Conservation (phyloP, 805 yeast genomes). For the Candida ponderosae region DNA sequence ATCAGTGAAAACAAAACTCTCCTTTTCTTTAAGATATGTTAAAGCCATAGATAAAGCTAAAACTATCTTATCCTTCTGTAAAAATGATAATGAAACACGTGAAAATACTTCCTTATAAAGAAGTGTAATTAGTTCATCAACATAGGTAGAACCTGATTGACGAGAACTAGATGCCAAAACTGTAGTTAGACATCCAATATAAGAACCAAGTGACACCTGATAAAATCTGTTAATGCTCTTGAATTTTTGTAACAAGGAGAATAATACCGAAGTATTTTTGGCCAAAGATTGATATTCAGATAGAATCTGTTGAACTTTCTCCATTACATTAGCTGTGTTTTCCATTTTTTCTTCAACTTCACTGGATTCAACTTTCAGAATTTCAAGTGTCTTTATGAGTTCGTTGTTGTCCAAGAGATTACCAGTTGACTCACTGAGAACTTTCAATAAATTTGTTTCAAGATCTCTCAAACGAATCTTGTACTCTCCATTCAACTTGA, state of each 20-base stretch:
- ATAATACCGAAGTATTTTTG: conserved; percentile 42
- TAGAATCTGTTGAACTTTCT: conserved; percentile 40
- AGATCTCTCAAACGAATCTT: conserved; percentile 42
- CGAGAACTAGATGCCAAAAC: conserved; percentile 17
- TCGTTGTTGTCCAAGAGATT: conserved; percentile 62
- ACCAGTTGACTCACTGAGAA: conserved; percentile 50
- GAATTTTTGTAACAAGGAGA: conserved; percentile 35
- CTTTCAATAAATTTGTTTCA: conserved; percentile 50
- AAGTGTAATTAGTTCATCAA: conserved; percentile 22
- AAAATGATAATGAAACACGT: conserved; percentile 37
- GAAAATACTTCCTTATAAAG: conserved; percentile 43
- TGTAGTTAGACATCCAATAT: conserved; percentile 25
- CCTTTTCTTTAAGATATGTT: conserved; percentile 13
- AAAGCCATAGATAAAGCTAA: conserved; percentile 34
- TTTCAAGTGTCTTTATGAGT: conserved; percentile 52
- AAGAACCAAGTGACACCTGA: conserved; percentile 44
- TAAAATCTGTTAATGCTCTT: conserved; percentile 43
- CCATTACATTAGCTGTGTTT: conserved; percentile 49
- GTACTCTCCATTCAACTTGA: conserved; percentile 52
- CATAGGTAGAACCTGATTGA: conserved; percentile 13
- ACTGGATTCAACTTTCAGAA: conserved; percentile 53
- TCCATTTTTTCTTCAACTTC: conserved; percentile 44
- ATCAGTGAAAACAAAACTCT: conserved; percentile 8
- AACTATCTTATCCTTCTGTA: conserved; percentile 33
- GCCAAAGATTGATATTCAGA: conserved; percentile 48